phyloP scores from a whole-genome alignment of 2,329 filamentous ascomycete genomes.

The Zymoseptoria ardabiliae region DNA sequence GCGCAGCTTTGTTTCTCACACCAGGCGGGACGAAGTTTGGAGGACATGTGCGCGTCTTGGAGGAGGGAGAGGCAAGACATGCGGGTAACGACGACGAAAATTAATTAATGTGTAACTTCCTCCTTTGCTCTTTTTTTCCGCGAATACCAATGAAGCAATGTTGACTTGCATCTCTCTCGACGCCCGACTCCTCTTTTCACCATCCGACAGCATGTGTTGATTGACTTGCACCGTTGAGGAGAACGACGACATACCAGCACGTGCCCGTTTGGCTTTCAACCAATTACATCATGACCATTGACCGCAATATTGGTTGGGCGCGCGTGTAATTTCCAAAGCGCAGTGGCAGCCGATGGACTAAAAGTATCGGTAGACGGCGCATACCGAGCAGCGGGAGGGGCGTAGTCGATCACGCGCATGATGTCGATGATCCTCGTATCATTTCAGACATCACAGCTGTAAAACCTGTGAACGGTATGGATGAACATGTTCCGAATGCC shows the following conservation, averaged over 20 bases:
- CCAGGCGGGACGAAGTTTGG: neutral
- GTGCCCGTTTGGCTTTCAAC: neutral
- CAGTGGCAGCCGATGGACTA: neutral
- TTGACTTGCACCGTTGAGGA: neutral
- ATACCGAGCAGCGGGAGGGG: neutral
- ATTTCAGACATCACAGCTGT: neutral
- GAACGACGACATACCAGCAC: neutral
- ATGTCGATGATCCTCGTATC: neutral
- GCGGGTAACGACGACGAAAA: neutral
- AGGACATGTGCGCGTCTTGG: neutral
- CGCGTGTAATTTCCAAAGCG: neutral
- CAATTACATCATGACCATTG: neutral
- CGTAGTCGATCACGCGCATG: neutral
- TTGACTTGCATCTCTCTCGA: neutral
- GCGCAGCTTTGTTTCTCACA: neutral
- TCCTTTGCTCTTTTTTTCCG: neutral
- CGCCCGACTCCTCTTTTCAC: no score
- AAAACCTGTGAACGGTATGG: neutral
- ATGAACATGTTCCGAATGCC: neutral
- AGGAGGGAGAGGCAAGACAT: neutral
- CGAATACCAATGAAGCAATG: neutral
- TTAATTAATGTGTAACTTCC: neutral
- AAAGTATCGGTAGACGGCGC: neutral
- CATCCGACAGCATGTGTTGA: no score
- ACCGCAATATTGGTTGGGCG: neutral